Base-by-base conservation (phyloP, 495 filamentous ascomycete genomes). In the Penicillium dipodomyicola region DNA sequence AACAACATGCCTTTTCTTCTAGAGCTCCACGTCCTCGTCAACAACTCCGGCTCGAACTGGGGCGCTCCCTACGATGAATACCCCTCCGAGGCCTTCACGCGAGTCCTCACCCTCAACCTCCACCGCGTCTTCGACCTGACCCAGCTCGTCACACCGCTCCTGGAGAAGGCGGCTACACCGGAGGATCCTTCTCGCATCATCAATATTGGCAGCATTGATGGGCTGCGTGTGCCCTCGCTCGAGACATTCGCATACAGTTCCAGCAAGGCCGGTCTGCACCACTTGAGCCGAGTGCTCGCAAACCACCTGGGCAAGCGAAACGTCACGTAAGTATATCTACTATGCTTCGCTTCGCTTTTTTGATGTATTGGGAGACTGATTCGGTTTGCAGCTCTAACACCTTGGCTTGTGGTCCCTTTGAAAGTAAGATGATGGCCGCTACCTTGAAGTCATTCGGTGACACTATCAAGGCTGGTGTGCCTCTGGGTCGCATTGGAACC, bases 371-470 rank as follows among this genome's bases (percentile, higher is more conserved):
- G n/a, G 10, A 5, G 5, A 47, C 58, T 70, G 44, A 61, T 42
- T 22, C 22, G 10, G 6, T 48, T 51, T n/a, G 37, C 53, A 75
- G 72, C 39, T 78, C 72, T 1, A 91, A 91, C 52, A 78, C 85
- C 1, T 76, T 93, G 50, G 89, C 89, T 32, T 92, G 88, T 61
- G 89, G 89, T 10, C 88, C 89, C 14, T 93, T 93, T 61, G 77
- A 89, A 65, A 88, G 83, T 57, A 90, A 90, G 73, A 93, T 92
- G 89, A 91, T 91, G 89, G 83, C 82, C 11, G 84, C 80, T 40
- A 90, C 87, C 40, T 68, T 92, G 51, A 72, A 83, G 57, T 65
- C 74, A 6, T 82, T 82, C 56, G 79, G 80, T 41, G 86, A 90
- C 12, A 65, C 68, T 27, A 88, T 94, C 62, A 79, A 82, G 68